Base-by-base conservation (phyloP, 768 basidiomycete species). In the Paxillus rubicundulus region DNA sequence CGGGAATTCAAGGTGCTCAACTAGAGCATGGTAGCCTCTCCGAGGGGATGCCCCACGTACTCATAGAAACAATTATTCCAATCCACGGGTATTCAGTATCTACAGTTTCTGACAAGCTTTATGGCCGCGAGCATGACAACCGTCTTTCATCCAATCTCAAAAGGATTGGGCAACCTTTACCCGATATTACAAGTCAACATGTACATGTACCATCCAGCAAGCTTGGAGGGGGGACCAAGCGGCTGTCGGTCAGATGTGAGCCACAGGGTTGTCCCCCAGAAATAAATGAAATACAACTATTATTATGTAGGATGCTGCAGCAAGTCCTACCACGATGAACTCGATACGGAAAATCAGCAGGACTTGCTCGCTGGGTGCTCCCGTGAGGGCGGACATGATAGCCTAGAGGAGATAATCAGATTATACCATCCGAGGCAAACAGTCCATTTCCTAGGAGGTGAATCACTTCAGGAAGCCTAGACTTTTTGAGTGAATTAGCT, bases 391-490 rank as follows among this genome's bases (percentile, higher is more conserved):
- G 17, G 37, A 38, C n/a, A 38, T 38, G n/a, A 38, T 17, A 38
- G 10, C 32, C 44, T 33, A 32, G 42, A 28, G 28, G 32, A 45
- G 32, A 33, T 33, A 12, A 33, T 45, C 44, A 32, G 17, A 10
- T 45, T 17, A n/a, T 27, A 43, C 24, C 24, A n/a, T 44, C 42
- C 47, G 24, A 48, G 24, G n/a, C 27, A 28, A n/a, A 38, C 41
- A 21, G 41, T 24, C 10, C 42, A 14, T 44, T 27, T 44, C 6
- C 42, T 17, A 44, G 9, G 24, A 47, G 47, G 62, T 44, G 61
- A 53, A 57, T 62, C 62, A 18, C n/a, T 49, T 37, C 33, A 45
- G 40, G 47, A 52, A 39, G 17, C 18, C 13, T 37, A 45, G 54
- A 6, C 53, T 45, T 39, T 45, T 18, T 48, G 14, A 18, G n/a